Conservation (phyloP, 768 basidiomycete genomes). For the Terana coerulea region DNA sequence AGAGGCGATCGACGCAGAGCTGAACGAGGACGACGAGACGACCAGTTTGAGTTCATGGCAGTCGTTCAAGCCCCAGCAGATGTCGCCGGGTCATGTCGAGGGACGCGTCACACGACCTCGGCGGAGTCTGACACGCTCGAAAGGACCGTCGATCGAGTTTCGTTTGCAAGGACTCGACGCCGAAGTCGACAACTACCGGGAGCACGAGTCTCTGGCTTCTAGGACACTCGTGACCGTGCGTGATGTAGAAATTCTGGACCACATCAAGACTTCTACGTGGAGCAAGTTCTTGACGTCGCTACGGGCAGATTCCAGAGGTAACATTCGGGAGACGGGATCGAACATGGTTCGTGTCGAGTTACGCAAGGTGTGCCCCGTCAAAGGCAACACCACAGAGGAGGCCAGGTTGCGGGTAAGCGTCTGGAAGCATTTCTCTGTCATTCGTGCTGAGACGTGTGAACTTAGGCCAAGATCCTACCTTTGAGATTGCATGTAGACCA, state of each 20-base stretch:
- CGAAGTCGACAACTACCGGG: conserved; percentile 63
- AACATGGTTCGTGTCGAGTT: conserved; percentile 92
- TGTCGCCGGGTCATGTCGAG: conserved; percentile 39
- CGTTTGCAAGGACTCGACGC: conserved; percentile 58
- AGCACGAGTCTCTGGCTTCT: conserved; percentile 55
- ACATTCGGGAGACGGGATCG: conserved; percentile 86
- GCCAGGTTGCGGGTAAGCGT: conserved; percentile 67
- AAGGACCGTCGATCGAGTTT: conserved; percentile 81
- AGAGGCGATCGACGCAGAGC: conserved; percentile 90
- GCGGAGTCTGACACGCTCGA: conserved; percentile 62
- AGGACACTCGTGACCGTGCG: conserved; percentile 63
- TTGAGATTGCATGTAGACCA: conserved; percentile 94
- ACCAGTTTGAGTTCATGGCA: conserved; percentile 89
- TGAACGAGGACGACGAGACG: conserved; percentile 72
- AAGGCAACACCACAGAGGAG: conserved; percentile 67
- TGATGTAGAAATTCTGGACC: conserved; percentile 89
- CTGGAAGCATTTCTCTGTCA: neutral
- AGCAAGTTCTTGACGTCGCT: conserved; percentile 91
- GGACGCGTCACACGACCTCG: conserved; percentile 9
- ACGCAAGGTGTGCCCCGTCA: conserved; percentile 66
- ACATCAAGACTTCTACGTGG: conserved; percentile 98
- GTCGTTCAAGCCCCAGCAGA: conserved; percentile 53
- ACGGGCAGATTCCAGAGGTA: conserved; percentile 80
- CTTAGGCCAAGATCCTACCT: conserved; percentile 85
- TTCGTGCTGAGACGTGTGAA: conserved; percentile 4